phyloP scores from a whole-genome alignment of 1,139 yeast species.

The Geotrichum siamense region DNA sequence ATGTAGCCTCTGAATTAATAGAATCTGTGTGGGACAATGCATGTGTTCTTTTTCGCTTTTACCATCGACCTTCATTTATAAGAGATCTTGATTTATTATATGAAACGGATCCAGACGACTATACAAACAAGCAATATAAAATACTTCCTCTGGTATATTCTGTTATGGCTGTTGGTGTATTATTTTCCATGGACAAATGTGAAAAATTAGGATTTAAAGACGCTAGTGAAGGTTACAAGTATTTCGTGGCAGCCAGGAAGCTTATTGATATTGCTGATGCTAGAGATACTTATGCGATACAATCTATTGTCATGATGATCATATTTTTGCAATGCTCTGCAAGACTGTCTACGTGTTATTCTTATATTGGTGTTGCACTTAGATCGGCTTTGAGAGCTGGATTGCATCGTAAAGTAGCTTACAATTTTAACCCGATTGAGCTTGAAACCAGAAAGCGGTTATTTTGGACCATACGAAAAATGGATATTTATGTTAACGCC shows the following conservation, averaged over 20 bases:
- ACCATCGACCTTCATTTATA: conserved; percentile 73
- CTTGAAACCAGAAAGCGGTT: conserved; percentile 77
- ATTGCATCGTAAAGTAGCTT: conserved; percentile 65
- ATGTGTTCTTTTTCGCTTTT: conserved; percentile 75
- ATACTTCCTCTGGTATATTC: conserved; percentile 73
- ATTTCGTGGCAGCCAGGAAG: conserved; percentile 75
- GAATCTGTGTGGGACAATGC: conserved; percentile 80
- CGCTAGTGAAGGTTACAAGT: conserved; percentile 64
- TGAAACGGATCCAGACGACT: conserved; percentile 61
- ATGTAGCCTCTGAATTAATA: conserved; percentile 61
- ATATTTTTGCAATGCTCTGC: conserved; percentile 87
- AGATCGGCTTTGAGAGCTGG: conserved; percentile 86
- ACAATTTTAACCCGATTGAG: conserved; percentile 71
- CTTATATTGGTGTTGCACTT: conserved; percentile 87
- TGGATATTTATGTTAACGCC: conserved; percentile 87
- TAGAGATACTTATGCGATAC: conserved; percentile 57
- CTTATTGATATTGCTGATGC: conserved; percentile 63
- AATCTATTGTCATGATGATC: conserved; percentile 59
- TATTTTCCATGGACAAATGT: conserved; percentile 45
- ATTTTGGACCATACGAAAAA: conserved; percentile 82
- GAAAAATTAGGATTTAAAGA: conserved; percentile 38
- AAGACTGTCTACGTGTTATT: conserved; percentile 79
- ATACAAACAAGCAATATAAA: conserved; percentile 66
- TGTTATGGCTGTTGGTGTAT: conserved; percentile 64
- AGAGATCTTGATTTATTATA: conserved; percentile 50